Conservation (phyloP, 306 rosid genomes). For the Pueraria montana region DNA sequence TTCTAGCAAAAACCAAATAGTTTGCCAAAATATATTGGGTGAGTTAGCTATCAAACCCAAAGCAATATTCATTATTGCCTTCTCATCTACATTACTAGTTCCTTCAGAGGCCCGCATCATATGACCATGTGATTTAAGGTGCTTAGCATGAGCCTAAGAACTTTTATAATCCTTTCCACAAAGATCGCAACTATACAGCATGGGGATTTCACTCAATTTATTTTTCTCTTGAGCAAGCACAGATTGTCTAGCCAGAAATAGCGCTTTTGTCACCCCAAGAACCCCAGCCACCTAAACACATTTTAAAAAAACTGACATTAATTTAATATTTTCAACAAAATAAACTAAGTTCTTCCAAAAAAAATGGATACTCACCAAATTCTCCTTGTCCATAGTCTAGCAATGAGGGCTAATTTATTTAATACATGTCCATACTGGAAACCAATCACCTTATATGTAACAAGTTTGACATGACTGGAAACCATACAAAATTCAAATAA, state of each 20-base stretch:
- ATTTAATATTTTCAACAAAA: neutral
- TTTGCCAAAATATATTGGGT: too few relatives aligned
- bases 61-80: constrained; percentile 80
- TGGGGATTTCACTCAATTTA: constrained; percentile 70
- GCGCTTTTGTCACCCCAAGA: constrained; percentile 91
- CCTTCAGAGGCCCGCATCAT: constrained; percentile 71
- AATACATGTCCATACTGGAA: too few relatives aligned
- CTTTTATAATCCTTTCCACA: constrained; percentile 95
- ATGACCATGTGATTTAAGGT: constrained; percentile 85
- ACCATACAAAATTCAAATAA: too few relatives aligned
- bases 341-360: constrained; percentile 32
- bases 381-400: too few relatives aligned
- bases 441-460: too few relatives aligned
- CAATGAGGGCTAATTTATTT: too few relatives aligned
- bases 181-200: constrained; percentile 90
- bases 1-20: too few relatives aligned
- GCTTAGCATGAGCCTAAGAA: constrained; percentile 88
- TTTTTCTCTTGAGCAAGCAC: constrained; percentile 77
- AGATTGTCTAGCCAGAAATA: constrained; percentile 82
- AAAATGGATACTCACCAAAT: too few relatives aligned
- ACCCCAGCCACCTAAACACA: constrained; percentile 85
- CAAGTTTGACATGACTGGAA: too few relatives aligned
- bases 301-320: constrained; percentile 1
- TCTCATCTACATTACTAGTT: constrained; percentile 60
- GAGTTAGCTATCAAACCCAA: too few relatives aligned